These are phyloP conservation scores for Epichloe baconii DNA, from an alignment of 2,329 filamentous ascomycete genomes.

Conservation along the genomic window DNA sequence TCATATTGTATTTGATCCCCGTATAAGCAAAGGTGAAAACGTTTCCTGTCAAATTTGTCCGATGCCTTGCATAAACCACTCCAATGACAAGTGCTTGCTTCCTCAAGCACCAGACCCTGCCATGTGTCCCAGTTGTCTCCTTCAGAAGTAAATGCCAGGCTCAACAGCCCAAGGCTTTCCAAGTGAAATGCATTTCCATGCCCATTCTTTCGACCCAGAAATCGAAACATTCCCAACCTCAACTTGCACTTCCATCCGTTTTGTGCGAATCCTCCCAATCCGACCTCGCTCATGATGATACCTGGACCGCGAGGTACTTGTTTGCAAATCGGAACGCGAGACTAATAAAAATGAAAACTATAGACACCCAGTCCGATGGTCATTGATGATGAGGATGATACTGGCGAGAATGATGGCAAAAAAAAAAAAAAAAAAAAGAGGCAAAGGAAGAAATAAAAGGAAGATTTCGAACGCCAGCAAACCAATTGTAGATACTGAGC, in stretches of 20 bases:
- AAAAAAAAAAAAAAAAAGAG: not conserved
- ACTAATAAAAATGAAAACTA: too few relatives aligned
- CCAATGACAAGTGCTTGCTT: too few relatives aligned
- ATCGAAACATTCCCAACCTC: too few relatives aligned
- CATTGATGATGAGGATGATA: not conserved
- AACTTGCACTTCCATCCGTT: not conserved
- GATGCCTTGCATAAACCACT: too few relatives aligned
- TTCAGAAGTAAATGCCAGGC: not conserved
- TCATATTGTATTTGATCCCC: too few relatives aligned
- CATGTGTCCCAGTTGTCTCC: not conserved
- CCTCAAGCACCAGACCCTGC: not conserved
- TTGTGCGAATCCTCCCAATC: not conserved
- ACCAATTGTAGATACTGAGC: not conserved
- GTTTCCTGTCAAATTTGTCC: too few relatives aligned
- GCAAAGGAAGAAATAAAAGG: not conserved
- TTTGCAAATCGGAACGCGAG: too few relatives aligned
- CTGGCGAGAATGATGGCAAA: not conserved
- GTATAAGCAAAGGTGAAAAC: too few relatives aligned
- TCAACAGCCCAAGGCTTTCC: not conserved
- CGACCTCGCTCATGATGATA: not conserved
- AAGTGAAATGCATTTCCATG: not conserved
- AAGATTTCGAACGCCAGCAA: not conserved
- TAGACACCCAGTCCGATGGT: not conserved
- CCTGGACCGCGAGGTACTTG: not conserved
- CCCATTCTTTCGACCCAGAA: not conserved